Base-by-base conservation (phyloP, 805 yeast species). In the Wickerhamiella parazyma region DNA sequence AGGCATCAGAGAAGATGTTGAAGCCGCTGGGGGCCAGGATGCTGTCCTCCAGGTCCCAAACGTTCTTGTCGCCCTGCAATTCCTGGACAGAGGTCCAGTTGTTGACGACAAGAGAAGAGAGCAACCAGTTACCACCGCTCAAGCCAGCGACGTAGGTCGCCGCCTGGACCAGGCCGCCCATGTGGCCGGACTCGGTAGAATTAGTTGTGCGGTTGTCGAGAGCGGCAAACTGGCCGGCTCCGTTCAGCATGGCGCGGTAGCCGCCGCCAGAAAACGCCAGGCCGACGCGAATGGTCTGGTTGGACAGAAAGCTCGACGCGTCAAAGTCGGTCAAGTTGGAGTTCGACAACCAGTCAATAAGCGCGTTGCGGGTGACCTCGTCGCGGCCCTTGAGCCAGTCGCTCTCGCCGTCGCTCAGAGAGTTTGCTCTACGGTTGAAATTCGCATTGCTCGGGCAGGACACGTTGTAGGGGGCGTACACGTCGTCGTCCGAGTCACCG, bases 101-200 rank as follows among this genome's bases (percentile, higher is more conserved):
- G 57, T 84, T 81, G 55, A 71, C 66, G 0, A 72, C 75, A 24
- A 84, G 60, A 8, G 87, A 71, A 1, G 83, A 79, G 21, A 83
- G 66, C 39, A 82, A 65, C 94, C 94, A 84, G 11, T 81, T 71
- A 21, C 94, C 94, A 25, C 95, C 95, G 12, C 87, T 78, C 29
- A 84, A 69, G 7, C 89, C 94, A 4, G 83, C 64, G 4, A 85
- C 59, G 55, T 86, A 85, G 10, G 81, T 72, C 1, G 84, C 56
- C 5, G 80, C 64, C 53, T 80, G 85, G 29, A 84, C 62, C 19
- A 85, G 60, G 4, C 94, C 93, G 26, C 89, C 87, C 34, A 84
- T 59, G 11, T 81, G 80, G 29, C 63, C 57, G 4, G 68, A 66
- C 21, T 63, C 63, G 3, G 74, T 65, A 11, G 76, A 69, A 45